Evolutionary conservation across 306 rosid species (phyloP).

Genomic region (Sindora glabra): DNA sequence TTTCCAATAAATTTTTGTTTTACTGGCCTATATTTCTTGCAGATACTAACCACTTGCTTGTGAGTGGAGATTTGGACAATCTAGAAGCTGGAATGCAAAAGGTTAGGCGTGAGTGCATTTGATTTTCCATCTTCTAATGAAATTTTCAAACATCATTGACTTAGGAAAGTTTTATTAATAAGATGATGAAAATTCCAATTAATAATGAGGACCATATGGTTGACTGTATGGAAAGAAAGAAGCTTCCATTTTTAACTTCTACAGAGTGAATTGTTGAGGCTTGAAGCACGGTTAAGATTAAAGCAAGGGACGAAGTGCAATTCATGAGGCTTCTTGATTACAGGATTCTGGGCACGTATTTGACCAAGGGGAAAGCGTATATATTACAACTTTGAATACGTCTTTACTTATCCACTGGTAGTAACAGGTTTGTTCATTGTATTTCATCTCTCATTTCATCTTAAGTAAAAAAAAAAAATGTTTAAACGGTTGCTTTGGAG

Average conservation of each 20-base stretch:
- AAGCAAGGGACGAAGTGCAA: conserved; percentile 93
- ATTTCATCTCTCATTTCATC: conserved; percentile 1
- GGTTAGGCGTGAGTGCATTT: conserved; percentile 53
- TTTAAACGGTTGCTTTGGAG: too few species aligned
- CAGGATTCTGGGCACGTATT: conserved; percentile 92
- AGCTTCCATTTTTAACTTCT: conserved; percentile 60
- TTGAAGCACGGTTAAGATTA: conserved; percentile 81
- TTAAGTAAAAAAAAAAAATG: too few species aligned
- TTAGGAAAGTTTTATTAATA: conserved; percentile 24
- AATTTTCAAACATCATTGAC: conserved; percentile 12
- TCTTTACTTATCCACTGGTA: conserved; percentile 84
- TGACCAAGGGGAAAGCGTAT: conserved; percentile 79
- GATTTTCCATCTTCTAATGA: conserved; percentile 11
- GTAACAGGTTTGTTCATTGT: conserved; percentile 56
- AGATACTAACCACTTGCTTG: conserved; percentile 89
- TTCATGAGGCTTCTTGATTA: conserved; percentile 81
- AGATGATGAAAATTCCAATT: conserved; percentile 87
- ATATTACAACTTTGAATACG: conserved; percentile 81
- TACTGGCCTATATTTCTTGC: too few species aligned
- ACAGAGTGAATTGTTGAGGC: conserved; percentile 62
- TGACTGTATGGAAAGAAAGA: too few species aligned
- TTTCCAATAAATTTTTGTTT: too few species aligned
- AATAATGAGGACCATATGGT: conserved; percentile 79
- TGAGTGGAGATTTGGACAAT: conserved; percentile 51
- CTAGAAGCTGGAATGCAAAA: conserved; percentile 61